These are phyloP conservation scores for Cladophialophora yegresii DNA, from an alignment of 2,329 filamentous ascomycete species.

Conservation along the genomic window DNA sequence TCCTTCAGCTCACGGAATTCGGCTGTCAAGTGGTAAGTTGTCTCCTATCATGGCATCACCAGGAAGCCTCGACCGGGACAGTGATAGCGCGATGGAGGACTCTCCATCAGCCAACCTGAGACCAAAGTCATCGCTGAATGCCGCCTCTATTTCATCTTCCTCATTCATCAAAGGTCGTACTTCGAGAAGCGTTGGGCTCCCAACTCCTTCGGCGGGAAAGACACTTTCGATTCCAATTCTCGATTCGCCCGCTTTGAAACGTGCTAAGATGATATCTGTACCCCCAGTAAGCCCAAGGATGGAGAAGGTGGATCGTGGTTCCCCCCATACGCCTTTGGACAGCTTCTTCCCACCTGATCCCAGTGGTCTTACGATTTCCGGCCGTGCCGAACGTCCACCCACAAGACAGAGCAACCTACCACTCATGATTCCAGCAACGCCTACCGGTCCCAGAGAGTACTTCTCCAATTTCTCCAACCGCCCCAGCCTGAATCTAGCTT, in stretches of 20 bases:
- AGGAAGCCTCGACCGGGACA: conserved; percentile 39
- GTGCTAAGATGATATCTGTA: conserved; percentile 57
- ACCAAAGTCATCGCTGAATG: conserved; percentile 41
- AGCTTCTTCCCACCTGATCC: conserved; percentile 74
- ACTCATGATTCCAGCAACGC: conserved; percentile 72
- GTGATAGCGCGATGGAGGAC: conserved; percentile 41
- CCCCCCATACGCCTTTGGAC: conserved; percentile 79
- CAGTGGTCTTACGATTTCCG: conserved; percentile 79
- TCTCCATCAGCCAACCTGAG: conserved; percentile 40
- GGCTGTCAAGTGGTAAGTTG: conserved; percentile 44
- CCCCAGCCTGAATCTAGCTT: conserved; percentile 69
- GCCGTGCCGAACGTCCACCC: conserved; percentile 50
- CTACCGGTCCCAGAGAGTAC: conserved; percentile 66
- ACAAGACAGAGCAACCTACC: conserved; percentile 44
- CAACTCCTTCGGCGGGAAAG: conserved; percentile 47
- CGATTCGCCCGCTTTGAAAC: conserved; percentile 45
- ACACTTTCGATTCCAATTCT: conserved; percentile 37
- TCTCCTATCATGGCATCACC: conserved; percentile 39
- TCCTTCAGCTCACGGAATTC: conserved; percentile 25
- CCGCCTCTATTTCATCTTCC: conserved; percentile 40
- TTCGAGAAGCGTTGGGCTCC: conserved; percentile 45
- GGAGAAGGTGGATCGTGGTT: conserved; percentile 55
- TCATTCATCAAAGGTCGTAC: conserved; percentile 44
- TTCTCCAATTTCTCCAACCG: conserved; percentile 61
- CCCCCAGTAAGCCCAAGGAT: conserved; percentile 65